Base-by-base conservation (phyloP, 768 basidiomycete species). In the Boletus subcaerulescens region DNA sequence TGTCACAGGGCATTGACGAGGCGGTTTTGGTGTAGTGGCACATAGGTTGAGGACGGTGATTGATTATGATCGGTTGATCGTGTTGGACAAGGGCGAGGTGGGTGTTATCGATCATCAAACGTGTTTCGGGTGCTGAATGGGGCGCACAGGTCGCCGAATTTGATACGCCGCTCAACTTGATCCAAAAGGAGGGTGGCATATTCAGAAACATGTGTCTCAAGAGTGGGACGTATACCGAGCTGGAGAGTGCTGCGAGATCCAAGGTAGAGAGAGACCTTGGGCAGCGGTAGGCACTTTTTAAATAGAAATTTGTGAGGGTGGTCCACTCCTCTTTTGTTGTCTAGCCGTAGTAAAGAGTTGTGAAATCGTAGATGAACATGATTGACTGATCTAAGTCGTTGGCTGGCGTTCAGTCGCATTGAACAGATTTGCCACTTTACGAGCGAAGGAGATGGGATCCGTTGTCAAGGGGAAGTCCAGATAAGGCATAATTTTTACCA, bases 31-130 rank as follows among this genome's bases (percentile, higher is more conserved):
- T 41, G 33, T 44, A 70, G 71, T 91, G 47, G 88, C 89, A 0
- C 89, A 91, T 69, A 80, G 90, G 39, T 70, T 91, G 54, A 78
- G 81, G 50, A 91, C 89, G 1, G 82, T 92, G 51, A 89, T 90
- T 55, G 89, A 94, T 70, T 86, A 94, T 62, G 86, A 88, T 70
- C 76, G 86, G 31, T 71, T 94, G 55, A 79, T 93, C 55, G 85
- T 93, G 9, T 73, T 93, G n/a, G 89, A 93, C 53, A 66, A 58
- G 57, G 69, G 66, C 47, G 63, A 71, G 63, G 70, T 66, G 22
- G 1, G 69, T 36, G 35, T 13, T 15, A n/a, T 3, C 12, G 18
- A 26, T 43, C 32, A 9, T 29, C 2, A 22, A 11, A 9, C 11
- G 35, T 29, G 9, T 55, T 45, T 40, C 15, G 4, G 20, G n/a